phyloP scores from a whole-genome alignment of 225 moss, liverwort and hornwort species.

The Polytrichum formosum region DNA sequence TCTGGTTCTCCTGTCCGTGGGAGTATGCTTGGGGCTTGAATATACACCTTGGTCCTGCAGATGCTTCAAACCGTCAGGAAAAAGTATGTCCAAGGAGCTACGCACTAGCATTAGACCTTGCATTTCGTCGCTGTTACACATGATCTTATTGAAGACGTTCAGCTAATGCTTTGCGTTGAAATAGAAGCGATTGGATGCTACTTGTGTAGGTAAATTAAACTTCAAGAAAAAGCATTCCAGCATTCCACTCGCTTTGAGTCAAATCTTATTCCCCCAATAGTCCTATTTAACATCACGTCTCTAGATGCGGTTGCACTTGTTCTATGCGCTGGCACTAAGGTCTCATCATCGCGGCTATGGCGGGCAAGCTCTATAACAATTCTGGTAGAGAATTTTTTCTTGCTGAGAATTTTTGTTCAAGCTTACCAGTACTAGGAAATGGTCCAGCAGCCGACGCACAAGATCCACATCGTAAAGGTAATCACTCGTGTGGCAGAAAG shows the following conservation, averaged over 20 bases:
- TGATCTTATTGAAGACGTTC: no score
- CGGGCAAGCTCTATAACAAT: background rate
- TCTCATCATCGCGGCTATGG: background rate
- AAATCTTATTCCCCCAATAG: background rate
- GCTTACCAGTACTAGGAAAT: constrained; percentile 53
- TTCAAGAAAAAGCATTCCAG: background rate
- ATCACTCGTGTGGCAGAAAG: constrained; percentile 64
- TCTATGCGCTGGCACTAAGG: no score
- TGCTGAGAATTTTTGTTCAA: background rate
- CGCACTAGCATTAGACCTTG: no score
- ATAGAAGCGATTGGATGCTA: no score
- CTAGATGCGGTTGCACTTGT: no score
- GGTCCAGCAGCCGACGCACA: constrained; percentile 70
- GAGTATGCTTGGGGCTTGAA: constrained; percentile 27
- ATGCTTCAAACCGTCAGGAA: no score
- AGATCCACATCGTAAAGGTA: constrained; percentile 76
- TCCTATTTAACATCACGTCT: background rate
- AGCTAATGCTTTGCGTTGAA: no score
- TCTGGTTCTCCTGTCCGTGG: constrained; percentile 11
- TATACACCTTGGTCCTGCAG: constrained; percentile 20
- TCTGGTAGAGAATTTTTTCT: no score
- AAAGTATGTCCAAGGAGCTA: no score
- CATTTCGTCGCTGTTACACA: no score
- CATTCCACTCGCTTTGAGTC: background rate
- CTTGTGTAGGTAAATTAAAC: background rate